phyloP scores from a whole-genome alignment of 2,329 filamentous ascomycete genomes.

The Aspergillus clavatus region DNA sequence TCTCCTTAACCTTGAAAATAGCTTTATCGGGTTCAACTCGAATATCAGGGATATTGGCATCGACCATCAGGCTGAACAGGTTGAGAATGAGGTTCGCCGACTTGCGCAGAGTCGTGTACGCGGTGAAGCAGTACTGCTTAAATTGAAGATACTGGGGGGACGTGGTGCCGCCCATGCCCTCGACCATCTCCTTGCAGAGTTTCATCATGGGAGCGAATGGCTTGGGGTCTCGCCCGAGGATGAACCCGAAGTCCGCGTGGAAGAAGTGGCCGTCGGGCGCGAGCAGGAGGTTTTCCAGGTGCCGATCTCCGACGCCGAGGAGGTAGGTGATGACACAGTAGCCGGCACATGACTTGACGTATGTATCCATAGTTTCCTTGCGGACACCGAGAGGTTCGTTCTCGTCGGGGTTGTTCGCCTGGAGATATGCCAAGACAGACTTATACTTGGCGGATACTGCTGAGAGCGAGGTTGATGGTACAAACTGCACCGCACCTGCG shows the following conservation, averaged over 20 bases:
- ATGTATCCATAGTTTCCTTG: conserved; percentile 90
- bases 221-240: conserved; percentile 93
- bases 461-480: conserved; percentile 79
- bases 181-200: conserved; percentile 95
- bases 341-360: conserved; percentile 90
- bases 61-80: conserved; percentile 92
- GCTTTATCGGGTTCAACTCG: conserved; percentile 88
- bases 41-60: conserved; percentile 95
- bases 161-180: conserved; percentile 86
- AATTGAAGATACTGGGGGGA: conserved; percentile 82
- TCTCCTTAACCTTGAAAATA: conserved; percentile 88
- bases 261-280: conserved; percentile 92
- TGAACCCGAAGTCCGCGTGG: conserved; percentile 97
- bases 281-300: conserved; percentile 90
- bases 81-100: conserved; percentile 89
- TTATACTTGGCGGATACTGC: conserved; percentile 80
- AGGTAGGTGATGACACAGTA: conserved; percentile 99
- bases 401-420: conserved; percentile 83
- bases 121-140: conserved; percentile 92
- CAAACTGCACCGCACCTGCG: conserved; percentile 88
- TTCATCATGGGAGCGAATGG: conserved; percentile 97
- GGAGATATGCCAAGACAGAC: conserved; percentile 72
- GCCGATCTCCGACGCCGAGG: conserved; percentile 89
- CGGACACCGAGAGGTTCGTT: conserved; percentile 76
- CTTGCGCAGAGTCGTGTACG: conserved; percentile 86